Evolutionary conservation across 495 filamentous ascomycete species (phyloP).

Genomic region (Emericellopsis terricola): DNA sequence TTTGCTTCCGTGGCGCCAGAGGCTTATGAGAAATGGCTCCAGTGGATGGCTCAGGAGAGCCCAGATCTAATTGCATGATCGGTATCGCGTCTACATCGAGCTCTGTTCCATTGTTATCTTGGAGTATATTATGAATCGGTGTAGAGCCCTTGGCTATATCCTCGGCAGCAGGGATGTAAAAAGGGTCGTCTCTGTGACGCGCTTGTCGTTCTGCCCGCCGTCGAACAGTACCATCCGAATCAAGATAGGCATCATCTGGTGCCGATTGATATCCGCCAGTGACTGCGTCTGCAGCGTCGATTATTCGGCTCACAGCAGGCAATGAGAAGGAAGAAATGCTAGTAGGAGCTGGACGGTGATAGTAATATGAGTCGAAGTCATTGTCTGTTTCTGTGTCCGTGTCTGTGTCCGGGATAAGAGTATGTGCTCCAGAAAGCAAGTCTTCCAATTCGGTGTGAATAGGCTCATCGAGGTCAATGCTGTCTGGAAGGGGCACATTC

Average conservation of each 20-base stretch:
- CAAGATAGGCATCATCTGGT: slow-evolving; percentile 37
- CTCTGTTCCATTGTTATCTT: slow-evolving; percentile 47
- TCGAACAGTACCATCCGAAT: slow-evolving; percentile 41
- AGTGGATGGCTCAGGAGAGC: too few species aligned
- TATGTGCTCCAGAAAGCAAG: slow-evolving; percentile 42
- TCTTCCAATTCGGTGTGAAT: slow-evolving; percentile 57
- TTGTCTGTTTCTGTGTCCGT: too few species aligned
- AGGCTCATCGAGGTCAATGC: slow-evolving; percentile 55
- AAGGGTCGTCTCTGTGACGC: slow-evolving; percentile 81
- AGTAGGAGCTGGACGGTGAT: slow-evolving; percentile 23
- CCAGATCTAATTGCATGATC: slow-evolving; percentile 72
- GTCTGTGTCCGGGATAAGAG: slow-evolving; percentile 27
- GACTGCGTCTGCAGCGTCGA: slow-evolving; percentile 21
- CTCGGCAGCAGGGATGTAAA: slow-evolving; percentile 60
- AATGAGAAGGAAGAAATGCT: slow-evolving; percentile 18
- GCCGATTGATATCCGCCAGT: slow-evolving; percentile 44
- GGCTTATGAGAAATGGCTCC: too few species aligned
- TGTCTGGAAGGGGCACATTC: slow-evolving; percentile 66
- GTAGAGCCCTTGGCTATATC: slow-evolving; percentile 33
- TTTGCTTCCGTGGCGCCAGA: too few species aligned
- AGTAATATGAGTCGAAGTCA: slow-evolving; percentile 60
- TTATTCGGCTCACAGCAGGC: slow-evolving; percentile 34
- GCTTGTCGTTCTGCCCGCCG: slow-evolving; percentile 52
- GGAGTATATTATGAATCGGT: slow-evolving; percentile 52
- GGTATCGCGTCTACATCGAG: slow-evolving; percentile 88